Evolutionary conservation across 2,329 filamentous ascomycete genomes (phyloP).

Genomic region (Claviceps sp.): DNA sequence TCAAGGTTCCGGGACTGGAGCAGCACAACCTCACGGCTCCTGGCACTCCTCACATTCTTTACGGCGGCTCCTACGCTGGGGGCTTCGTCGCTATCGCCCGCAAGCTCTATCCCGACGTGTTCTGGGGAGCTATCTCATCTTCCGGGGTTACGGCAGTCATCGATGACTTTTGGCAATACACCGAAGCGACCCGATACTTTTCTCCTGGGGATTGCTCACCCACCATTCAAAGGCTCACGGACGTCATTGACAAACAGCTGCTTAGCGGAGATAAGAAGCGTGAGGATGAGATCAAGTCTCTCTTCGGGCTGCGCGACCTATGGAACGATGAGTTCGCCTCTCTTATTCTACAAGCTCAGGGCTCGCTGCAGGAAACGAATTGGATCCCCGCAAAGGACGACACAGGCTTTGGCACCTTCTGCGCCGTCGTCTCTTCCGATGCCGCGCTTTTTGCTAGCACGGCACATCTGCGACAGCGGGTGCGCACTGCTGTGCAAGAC

Average conservation of each 20-base stretch:
- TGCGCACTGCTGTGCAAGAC: slow-evolving; percentile 24
- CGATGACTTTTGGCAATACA: slow-evolving; percentile 59
- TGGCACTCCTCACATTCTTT: slow-evolving; percentile 59
- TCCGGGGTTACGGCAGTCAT: slow-evolving; percentile 70
- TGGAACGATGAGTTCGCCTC: slow-evolving; percentile 35
- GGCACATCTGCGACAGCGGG: slow-evolving; percentile 19
- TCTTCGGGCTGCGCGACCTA: slow-evolving; percentile 34
- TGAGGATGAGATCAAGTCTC: slow-evolving; percentile 31
- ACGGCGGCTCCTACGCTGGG: slow-evolving; percentile 76
- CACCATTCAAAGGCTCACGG: slow-evolving; percentile 43
- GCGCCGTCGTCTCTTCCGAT: slow-evolving; percentile 30
- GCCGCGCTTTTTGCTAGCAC: slow-evolving; percentile 28
- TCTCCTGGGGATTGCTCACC: slow-evolving; percentile 48
- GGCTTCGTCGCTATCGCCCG: slow-evolving; percentile 66
- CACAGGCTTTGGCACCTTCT: slow-evolving; percentile 32
- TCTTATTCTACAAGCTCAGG: slow-evolving; percentile 27
- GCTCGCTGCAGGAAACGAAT: slow-evolving; percentile 32
- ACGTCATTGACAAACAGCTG: slow-evolving; percentile 28
- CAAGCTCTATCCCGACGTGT: slow-evolving; percentile 63
- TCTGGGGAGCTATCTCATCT: slow-evolving; percentile 67
- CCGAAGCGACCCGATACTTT: slow-evolving; percentile 35
- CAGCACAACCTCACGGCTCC: slow-evolving; percentile 52
- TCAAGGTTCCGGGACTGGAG: slow-evolving; percentile 58
- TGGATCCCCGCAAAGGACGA: slow-evolving; percentile 37
- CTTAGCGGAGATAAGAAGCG: slow-evolving; percentile 25